A percentile compares a stretch with the other conserved stretches of the same genome.
Evolutionary conservation across 371 early-diverging fungal genomes (phyloP).

Genomic region (Syncephalastrum monosporum): DNA sequence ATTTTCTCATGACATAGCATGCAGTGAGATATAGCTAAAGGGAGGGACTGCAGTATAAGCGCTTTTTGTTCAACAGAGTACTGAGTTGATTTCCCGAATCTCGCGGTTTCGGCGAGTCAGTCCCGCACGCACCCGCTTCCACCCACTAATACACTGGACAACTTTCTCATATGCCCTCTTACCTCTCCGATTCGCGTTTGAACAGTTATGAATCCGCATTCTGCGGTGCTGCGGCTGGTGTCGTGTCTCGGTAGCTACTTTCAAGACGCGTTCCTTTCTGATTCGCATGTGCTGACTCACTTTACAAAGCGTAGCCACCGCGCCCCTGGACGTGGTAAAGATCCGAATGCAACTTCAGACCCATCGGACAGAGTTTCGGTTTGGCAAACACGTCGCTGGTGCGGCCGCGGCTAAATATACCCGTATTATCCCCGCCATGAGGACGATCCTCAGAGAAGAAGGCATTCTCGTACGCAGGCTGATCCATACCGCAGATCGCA

Average conservation of each 20-base stretch:
- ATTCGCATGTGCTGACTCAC: not conserved
- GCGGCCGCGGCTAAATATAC: slow-evolving; percentile 48
- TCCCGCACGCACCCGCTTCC: not conserved
- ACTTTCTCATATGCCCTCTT: slow-evolving; percentile 33
- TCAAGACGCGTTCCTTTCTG: too few relatives aligned
- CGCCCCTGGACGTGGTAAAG: slow-evolving; percentile 93
- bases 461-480: slow-evolving; percentile 56
- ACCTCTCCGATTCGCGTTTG: slow-evolving; percentile 47
- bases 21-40: not conserved
- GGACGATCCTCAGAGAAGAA: slow-evolving; percentile 69
- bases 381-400: not conserved
- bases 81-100: slow-evolving; percentile 1
- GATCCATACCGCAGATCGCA: not conserved
- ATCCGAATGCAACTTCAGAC: slow-evolving; percentile 76
- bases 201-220: slow-evolving; percentile 57
- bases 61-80: not conserved
- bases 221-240: slow-evolving; percentile 70
- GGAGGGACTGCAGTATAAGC: not conserved
- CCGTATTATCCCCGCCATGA: slow-evolving; percentile 52
- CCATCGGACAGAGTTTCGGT: slow-evolving; percentile 25
- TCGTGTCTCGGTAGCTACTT: slow-evolving; percentile 53
- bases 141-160: not conserved
- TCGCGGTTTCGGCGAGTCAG: not conserved
- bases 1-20: too few relatives aligned
- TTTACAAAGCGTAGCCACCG: slow-evolving; percentile 36